Evolutionary conservation across 2,329 filamentous ascomycete species (phyloP).

Genomic region (Sporothrix mexicana): DNA sequence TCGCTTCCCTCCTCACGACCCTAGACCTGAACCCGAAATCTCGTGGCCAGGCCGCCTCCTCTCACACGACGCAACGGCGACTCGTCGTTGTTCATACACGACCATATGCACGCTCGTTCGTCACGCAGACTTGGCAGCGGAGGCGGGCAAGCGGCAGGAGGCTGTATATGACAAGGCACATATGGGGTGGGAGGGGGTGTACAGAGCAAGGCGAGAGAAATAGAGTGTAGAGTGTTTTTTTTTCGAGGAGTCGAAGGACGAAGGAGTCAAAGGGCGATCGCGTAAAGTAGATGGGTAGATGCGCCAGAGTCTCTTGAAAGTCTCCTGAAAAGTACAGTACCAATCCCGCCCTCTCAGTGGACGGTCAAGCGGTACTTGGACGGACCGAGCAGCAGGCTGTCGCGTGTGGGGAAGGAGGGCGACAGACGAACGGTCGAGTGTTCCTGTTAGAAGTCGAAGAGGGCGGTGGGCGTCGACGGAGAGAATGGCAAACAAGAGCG

Average conservation of each 20-base stretch:
- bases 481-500: constrained; percentile 38
- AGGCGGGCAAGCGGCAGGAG: constrained; percentile 33
- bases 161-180: constrained; percentile 31
- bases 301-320: not conserved
- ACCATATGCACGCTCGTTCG: constrained; percentile 43
- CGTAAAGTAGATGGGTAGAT: constrained; percentile 1
- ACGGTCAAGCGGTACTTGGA: constrained; percentile 46
- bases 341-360: constrained; percentile 10
- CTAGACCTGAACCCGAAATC: not conserved
- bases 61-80: not conserved
- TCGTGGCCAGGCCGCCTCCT: not conserved
- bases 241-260: not conserved
- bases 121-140: constrained; percentile 43
- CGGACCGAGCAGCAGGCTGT: constrained; percentile 46
- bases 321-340: not conserved
- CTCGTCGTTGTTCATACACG: constrained; percentile 40
- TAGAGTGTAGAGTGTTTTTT: not conserved
- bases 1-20: constrained; percentile 13
- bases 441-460: not conserved
- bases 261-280: not conserved
- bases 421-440: not conserved
- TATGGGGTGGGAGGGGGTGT: constrained; percentile 17
- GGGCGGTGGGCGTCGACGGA: not conserved
- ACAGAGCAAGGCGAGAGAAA: not conserved
- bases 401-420: constrained; percentile 37